Base-by-base conservation (phyloP, 495 filamentous ascomycete genomes). In the Parmelia sp. region DNA sequence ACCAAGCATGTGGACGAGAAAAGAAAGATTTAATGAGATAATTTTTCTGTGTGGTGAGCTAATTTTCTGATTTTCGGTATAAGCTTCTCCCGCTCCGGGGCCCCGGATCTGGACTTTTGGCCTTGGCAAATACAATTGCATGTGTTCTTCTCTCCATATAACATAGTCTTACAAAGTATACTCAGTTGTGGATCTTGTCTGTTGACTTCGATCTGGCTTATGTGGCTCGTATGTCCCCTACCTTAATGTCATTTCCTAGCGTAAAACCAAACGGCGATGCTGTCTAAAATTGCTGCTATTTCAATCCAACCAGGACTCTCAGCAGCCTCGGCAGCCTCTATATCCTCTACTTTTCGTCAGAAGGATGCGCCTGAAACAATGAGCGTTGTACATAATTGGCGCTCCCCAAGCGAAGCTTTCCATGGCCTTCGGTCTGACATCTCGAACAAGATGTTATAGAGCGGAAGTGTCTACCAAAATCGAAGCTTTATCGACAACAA, bases 41-140 rank as follows among this genome's bases (percentile, higher is more conserved):
- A 19, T 4, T 55, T 45, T 55, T 55, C 51, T 55, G 51, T 55
- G 51, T 55, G 51, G 19, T 55, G 51, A 55, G 51, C 51, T 55
- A 55, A 55, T 33, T 55, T 55, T 35, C 15, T 33, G 17, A 55
- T 31, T 55, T 17, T 21, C 51, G 51, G 51, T 33, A 6, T 14
- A 33, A 55, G 51, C 51, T 33, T 33, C 51, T 55, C 29, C 51
- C 51, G 51, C 8, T 55, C 51, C 49, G 49, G 14, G 1, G 25
- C 49, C 27, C 9, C 14, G 9, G 19, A 45, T n/a, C n/a, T n/a
- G n/a, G n/a, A n/a, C 45, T 5, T 25, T 17, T 49, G 12, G n/a
- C 12, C 23, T 25, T 14, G 14, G 5, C 27, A 29, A 19, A 31
- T 29, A 55, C 19, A 55, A 55, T 31, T 23, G 17, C 51, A 55